Base-by-base conservation (phyloP, 1,284 basidiomycete genomes). In the Ustilago loliicola region DNA sequence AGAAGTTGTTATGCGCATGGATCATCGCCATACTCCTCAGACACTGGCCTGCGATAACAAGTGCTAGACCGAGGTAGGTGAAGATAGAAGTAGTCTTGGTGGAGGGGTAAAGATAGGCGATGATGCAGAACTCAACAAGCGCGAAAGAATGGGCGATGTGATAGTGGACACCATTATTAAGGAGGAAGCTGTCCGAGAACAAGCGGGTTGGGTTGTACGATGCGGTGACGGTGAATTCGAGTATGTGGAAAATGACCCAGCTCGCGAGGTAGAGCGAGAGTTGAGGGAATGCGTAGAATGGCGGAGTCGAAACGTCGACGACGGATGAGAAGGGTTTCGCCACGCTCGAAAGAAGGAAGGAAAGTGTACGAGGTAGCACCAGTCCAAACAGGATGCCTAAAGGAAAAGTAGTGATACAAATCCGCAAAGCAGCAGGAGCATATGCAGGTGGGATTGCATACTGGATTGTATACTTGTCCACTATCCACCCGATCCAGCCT, bases 151-250 rank as follows among this genome's bases (percentile, higher is more conserved):
- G 94, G 1, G 96, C 96, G 50, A 93, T 84, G 83, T 95, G 94
- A 87, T 99, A 99, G 85, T 90, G 89, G 1, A 87, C 83, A 0
- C 95, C 94, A 83, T 99, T 99, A 83, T 98, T 94, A 38, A 99
- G 90, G 3, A 99, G 89, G 87, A 95, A 99, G 0, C 96, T 96
- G 85, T 97, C 94, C 3, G 96, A 91, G 71, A 91, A 94, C 81
- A 96, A 93, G 86, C 96, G 96, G 61, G 93, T 92, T 45, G 92
- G 88, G 87, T 99, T 99, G 93, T 94, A 99, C 21, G 93, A 93
- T 1, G 96, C 95, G 4, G 97, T 98, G 8, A 96, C 94, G 59
- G 92, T 92, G 85, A 96, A 99, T 86, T 99, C 97, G 42, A 91
- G 91, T 90, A 95, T 93, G 84, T 99, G 97, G 85, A 99, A 99